Evolutionary conservation across 345 rosid genomes (phyloP).

Genomic region (Lagerstroemia speciosa): DNA sequence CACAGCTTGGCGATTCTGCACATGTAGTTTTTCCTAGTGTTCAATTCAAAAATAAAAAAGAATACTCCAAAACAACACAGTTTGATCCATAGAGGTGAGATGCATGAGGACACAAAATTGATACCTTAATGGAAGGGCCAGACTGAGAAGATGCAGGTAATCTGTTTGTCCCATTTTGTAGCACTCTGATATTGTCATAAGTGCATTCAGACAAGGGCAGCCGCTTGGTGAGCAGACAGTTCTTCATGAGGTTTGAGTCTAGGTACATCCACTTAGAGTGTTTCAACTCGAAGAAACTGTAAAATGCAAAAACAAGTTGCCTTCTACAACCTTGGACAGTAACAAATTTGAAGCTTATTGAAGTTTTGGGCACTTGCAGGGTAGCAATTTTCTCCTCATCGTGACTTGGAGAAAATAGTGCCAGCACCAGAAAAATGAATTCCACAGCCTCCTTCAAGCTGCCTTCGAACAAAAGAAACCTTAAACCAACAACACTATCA

Average conservation of each 20-base stretch:
- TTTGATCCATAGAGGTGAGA: not conserved
- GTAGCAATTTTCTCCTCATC: constrained; percentile 40
- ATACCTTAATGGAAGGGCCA: constrained; percentile 1
- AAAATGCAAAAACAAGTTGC: constrained; percentile 57
- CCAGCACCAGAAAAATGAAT: constrained; percentile 45
- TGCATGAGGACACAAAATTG: not conserved
- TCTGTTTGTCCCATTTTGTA: constrained; percentile 39
- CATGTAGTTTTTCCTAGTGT: not conserved
- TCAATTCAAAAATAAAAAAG: not conserved
- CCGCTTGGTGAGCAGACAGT: constrained; percentile 45
- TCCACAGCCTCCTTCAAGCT: constrained; percentile 61
- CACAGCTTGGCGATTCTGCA: not conserved
- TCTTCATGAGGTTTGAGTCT: constrained; percentile 42
- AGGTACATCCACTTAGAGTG: constrained; percentile 51
- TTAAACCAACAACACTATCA: constrained; percentile 61
- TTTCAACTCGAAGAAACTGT: constrained; percentile 47
- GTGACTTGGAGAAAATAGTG: constrained; percentile 33
- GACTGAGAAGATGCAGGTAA: constrained; percentile 19
- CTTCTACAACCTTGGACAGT: constrained; percentile 35
- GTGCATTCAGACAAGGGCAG: constrained; percentile 62
- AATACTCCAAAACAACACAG: not conserved
- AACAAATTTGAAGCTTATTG: constrained; percentile 63
- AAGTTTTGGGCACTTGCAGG: constrained; percentile 53
- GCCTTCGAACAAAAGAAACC: constrained; percentile 71
- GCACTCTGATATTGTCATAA: constrained; percentile 40